Evolutionary conservation across 176 grass and related monocot species (phyloP), one percentile per base, ranked within the genome.

Genomic region (Carex pumila): DNA sequence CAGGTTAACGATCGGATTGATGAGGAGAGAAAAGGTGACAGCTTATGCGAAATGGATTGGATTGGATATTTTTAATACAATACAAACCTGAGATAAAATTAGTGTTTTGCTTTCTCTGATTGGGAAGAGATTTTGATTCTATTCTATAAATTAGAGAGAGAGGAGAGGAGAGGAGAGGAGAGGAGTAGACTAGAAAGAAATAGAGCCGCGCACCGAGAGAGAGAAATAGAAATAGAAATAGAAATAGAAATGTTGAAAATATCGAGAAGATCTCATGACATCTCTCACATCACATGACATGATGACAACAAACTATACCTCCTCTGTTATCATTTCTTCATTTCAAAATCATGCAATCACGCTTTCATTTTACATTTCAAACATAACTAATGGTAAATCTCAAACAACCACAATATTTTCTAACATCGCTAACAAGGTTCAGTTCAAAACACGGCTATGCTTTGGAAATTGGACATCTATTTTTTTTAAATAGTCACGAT

Each of bases 261-360:
- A 65, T 29, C 63, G 80, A 50, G 61, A 68, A 54, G 43, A 68
- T 83, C 80, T 83, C 80, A 34, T 56, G 22, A 34, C 73, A 77
- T 56, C 73, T 55, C 49, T 56, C 73, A 56, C 73, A 32, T 56
- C 73, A 77, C 73, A 32, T 77, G 73, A 32, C 25, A 25, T 25
- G 25, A 25, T 25, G 25, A 25, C 25, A 25, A 25, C 73, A 1
- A 56, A 32, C 50, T 77, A 13, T 55, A 56, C 12, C 0, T 77
- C 5, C 45, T 76, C 71, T 76, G 71, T 15, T 76, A 72, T 74
- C 52, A 3, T 21, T 13, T 29, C 14, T 18, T n/a, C 21, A 74
- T 25, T 74, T 25, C 43, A 52, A 7, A 19, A n/a, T 9, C 4
- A 4, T 71, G 68, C 68, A 45, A 71, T 71, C 14, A 18, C 6